These are phyloP conservation scores for Aspergillus sp. DNA, from an alignment of 2,329 filamentous ascomycete genomes.

Conservation along the genomic window DNA sequence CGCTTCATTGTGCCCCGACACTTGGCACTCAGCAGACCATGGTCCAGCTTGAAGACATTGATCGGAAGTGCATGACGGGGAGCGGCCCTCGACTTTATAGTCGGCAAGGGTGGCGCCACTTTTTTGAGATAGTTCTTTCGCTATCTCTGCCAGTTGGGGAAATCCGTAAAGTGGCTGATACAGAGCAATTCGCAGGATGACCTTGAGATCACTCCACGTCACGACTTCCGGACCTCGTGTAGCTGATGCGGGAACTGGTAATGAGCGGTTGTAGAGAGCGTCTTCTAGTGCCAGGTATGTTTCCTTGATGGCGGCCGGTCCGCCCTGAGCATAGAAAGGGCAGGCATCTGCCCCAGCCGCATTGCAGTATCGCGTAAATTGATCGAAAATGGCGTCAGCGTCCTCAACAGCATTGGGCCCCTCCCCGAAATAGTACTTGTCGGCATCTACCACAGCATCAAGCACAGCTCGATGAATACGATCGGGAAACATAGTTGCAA, in stretches of 20 bases:
- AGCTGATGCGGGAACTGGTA: conserved; percentile 33
- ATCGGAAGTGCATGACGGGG: conserved; percentile 29
- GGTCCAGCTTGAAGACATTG: conserved; percentile 34
- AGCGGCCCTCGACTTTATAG: conserved; percentile 32
- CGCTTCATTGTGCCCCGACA: conserved; percentile 27
- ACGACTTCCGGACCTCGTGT: conserved; percentile 38
- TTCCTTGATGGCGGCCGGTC: conserved; percentile 30
- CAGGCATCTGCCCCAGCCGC: conserved; percentile 29
- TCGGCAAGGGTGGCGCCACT: conserved; percentile 33
- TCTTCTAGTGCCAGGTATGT: conserved; percentile 29
- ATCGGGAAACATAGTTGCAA: conserved; percentile 50
- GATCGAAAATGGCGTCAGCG: conserved; percentile 39
- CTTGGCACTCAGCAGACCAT: conserved; percentile 34
- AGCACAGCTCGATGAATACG: conserved; percentile 35
- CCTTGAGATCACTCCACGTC: conserved; percentile 39
- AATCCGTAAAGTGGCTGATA: conserved; percentile 38
- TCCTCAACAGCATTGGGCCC: conserved; percentile 33
- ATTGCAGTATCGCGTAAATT: conserved; percentile 37
- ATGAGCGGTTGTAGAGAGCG: conserved; percentile 26
- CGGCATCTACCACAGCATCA: conserved; percentile 41
- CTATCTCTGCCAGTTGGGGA: conserved; percentile 28
- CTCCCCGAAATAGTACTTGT: conserved; percentile 35
- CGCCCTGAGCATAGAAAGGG: conserved; percentile 33
- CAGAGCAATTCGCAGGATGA: conserved; percentile 31
- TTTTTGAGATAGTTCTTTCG: conserved; percentile 28